Evolutionary conservation across 2,329 filamentous ascomycete genomes (phyloP), one percentile per base, ranked within the genome.

Genomic region (Aspergillus ustus): DNA sequence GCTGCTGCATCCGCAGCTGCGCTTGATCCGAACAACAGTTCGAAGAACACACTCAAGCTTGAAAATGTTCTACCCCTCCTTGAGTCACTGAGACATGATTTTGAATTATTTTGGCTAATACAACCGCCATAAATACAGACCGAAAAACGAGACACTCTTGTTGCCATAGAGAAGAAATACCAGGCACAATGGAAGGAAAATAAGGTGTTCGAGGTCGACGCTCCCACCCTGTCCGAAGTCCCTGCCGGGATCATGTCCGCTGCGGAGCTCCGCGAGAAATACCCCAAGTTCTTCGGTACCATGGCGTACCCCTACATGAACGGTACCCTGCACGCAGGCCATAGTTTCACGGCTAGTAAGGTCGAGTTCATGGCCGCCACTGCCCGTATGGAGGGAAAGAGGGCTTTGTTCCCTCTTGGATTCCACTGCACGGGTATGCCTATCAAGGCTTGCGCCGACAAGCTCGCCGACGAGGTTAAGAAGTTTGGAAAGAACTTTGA

Each of bases 351-450:
- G 22, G 88, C 91, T 63, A 91, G 87, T 73, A 99, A 99, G 80
- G 88, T 97, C 70, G 95, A 99, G 80, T 99, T 98, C 77, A 89
- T 89, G 61, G 87, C 90, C 25, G 92, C 94, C 48, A 93, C 92
- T 74, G 89, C 91, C 51, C 86, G 94, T 59, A 96, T 98, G 92
- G 87, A 93, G 76, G 95, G 95, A 73, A 94, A 94, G 83, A 85
- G 90, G 57, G 85, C 89, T 60, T 83, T 98, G 57, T 97, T 95
- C 76, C 95, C 95, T 60, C 89, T 95, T 73, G 95, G 94, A 34
- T 99, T 93, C 82, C 95, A 99, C 83, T 92, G 91, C 80, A 98
- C 94, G 0, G 95, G 95, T 70, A 96, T 99, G 90, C 93, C 93
- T 50, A 99, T 99, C 83, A 97, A 97, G 80, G 93, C 95, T 6